Evolutionary conservation across 2,329 filamentous ascomycete species (phyloP).

Genomic region (Xylaria sp.): DNA sequence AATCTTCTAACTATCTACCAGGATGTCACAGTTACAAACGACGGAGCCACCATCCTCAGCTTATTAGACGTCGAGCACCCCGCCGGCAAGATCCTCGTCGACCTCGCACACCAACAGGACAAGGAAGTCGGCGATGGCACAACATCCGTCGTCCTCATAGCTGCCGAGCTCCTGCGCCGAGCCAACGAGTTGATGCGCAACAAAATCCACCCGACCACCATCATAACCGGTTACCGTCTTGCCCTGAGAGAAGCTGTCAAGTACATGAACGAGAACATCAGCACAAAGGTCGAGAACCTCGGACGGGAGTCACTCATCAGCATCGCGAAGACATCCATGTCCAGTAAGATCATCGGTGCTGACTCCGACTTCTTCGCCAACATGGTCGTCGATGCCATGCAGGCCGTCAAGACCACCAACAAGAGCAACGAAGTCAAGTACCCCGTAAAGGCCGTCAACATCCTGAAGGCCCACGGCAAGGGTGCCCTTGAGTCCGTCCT

Average conservation of each 20-base stretch:
- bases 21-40: conserved; percentile 98
- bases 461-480: conserved; percentile 97
- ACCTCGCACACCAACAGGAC: conserved; percentile 96
- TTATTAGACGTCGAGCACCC: conserved; percentile 96
- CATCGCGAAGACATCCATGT: conserved; percentile 99
- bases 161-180: conserved; percentile 85
- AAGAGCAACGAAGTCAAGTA: conserved; percentile 90
- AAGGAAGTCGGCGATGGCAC: conserved; percentile 98
- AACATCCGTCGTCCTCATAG: conserved; percentile 95
- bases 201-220: conserved; percentile 98
- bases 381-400: conserved; percentile 96
- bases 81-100: conserved; percentile 95
- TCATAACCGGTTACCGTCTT: conserved; percentile 96
- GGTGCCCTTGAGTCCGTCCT: conserved; percentile 80
- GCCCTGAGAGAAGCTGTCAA: conserved; percentile 93
- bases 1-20: conserved; percentile 33
- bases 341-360: conserved; percentile 94
- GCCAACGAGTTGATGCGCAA: conserved; percentile 99
- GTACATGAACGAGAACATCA: conserved; percentile 98
- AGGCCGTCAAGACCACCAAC: conserved; percentile 88
- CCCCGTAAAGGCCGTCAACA: conserved; percentile 97
- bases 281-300: conserved; percentile 87
- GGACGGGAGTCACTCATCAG: conserved; percentile 85
- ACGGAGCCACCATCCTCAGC: conserved; percentile 93
- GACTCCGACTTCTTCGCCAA: conserved; percentile 96